Evolutionary conservation across 2,329 filamentous ascomycete genomes (phyloP).

Genomic region (Stachybotrys echinatus): DNA sequence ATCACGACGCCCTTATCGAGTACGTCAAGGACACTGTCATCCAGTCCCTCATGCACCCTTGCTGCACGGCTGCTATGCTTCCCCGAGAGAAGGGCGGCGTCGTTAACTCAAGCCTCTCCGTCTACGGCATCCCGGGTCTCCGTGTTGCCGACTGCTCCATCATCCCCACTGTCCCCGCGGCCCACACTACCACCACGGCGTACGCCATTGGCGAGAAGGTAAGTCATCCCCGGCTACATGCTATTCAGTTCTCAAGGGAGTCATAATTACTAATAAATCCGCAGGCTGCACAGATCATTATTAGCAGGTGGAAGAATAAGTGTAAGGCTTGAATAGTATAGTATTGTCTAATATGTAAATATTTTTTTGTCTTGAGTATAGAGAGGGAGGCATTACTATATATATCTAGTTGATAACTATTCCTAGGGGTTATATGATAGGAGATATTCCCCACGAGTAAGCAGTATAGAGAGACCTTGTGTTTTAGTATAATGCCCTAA

Average conservation of each 20-base stretch:
- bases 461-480: no score
- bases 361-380: no score
- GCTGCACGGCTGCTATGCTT: conserved; percentile 39
- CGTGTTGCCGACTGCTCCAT: conserved; percentile 23
- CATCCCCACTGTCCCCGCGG: conserved; percentile 15
- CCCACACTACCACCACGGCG: conserved; percentile 44
- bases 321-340: no score
- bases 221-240: no score
- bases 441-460: no score
- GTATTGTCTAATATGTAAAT: no score
- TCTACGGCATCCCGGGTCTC: conserved; percentile 25
- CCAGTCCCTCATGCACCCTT: conserved; percentile 35
- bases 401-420: no score
- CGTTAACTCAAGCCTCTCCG: conserved; percentile 24
- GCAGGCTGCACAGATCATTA: conserved; percentile 13
- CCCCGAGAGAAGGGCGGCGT: conserved; percentile 29
- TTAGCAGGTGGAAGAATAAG: conserved; percentile 12
- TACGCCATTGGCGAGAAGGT: conserved; percentile 48
- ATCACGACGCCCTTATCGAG: conserved; percentile 9
- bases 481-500: no score
- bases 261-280: neutral
- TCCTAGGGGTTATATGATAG: no score
- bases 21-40: conserved; percentile 19
- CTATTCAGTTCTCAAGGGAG: neutral
- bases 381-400: no score